These are phyloP conservation scores for Diaporthe sp. DNA, from an alignment of 2,329 filamentous ascomycete genomes.

Conservation along the genomic window DNA sequence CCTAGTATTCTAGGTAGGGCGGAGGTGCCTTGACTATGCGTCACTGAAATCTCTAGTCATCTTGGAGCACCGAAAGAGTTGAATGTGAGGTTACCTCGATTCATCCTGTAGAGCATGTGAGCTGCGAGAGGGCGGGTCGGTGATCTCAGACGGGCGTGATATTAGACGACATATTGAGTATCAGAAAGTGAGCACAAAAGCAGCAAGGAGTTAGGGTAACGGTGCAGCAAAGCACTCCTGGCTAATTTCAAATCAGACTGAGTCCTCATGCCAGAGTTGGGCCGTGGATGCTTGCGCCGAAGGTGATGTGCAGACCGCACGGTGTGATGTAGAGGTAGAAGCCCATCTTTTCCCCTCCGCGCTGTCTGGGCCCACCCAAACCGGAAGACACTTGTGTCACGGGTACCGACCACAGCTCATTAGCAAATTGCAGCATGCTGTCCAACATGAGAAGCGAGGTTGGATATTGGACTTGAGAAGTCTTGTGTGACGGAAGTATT, in stretches of 20 bases:
- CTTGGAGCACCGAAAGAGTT: neutral
- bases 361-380: neutral
- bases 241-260: neutral
- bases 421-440: conserved; percentile 20
- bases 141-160: neutral
- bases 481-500: neutral
- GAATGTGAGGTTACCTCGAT: neutral
- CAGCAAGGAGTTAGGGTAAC: neutral
- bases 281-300: neutral
- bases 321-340: neutral
- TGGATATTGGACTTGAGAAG: neutral
- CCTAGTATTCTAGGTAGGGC: neutral
- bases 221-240: no score
- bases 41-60: neutral
- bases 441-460: conserved; percentile 21
- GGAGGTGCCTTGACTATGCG: neutral
- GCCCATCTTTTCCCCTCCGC: no score
- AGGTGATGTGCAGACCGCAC: neutral
- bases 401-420: neutral
- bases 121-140: neutral
- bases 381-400: neutral
- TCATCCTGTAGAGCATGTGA: neutral
- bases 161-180: neutral
- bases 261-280: neutral
- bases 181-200: neutral